A percentile compares a stretch with the other conserved stretches of the same genome.
Evolutionary conservation across 768 basidiomycete species (phyloP).

Genomic region (Tremella mesenterica): DNA sequence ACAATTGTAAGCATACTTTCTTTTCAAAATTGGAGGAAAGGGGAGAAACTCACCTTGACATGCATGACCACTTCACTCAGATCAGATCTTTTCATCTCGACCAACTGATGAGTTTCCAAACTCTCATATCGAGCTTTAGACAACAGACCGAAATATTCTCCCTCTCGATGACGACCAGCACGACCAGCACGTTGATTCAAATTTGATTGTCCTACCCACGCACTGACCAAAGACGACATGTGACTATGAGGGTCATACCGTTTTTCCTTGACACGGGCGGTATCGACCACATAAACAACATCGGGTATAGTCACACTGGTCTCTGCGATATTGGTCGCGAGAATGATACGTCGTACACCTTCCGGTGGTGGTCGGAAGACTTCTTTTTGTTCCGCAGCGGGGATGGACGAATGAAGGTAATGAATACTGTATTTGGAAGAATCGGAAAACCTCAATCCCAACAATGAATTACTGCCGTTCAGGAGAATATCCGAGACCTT

Average conservation of each 20-base stretch:
- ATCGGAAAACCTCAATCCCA: conserved; percentile 59
- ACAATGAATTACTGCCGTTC: conserved; percentile 47
- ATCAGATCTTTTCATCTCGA: conserved; percentile 90
- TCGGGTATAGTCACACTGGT: conserved; percentile 92
- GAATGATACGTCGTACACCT: conserved; percentile 76
- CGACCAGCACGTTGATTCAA: conserved; percentile 84
- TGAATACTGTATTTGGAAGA: conserved; percentile 59
- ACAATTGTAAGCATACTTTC: not conserved
- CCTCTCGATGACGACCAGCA: conserved; percentile 80
- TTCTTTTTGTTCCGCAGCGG: conserved; percentile 75
- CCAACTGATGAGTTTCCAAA: conserved; percentile 71
- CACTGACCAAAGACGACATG: conserved; percentile 77
- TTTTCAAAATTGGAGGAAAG: too few relatives aligned
- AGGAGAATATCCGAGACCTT: conserved; percentile 57
- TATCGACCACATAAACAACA: conserved; percentile 87
- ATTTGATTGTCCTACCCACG: conserved; percentile 86
- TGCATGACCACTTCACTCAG: conserved; percentile 92
- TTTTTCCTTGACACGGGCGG: conserved; percentile 78
- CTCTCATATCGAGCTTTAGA: conserved; percentile 55
- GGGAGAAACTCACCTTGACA: conserved; percentile 54
- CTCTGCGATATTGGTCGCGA: conserved; percentile 92
- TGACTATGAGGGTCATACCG: conserved; percentile 80
- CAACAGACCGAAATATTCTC: conserved; percentile 82
- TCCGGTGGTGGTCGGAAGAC: conserved; percentile 73
- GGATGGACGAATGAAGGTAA: conserved; percentile 79